phyloP scores from a whole-genome alignment of 768 basidiomycete genomes.

The Pleurotus pulmonarius region DNA sequence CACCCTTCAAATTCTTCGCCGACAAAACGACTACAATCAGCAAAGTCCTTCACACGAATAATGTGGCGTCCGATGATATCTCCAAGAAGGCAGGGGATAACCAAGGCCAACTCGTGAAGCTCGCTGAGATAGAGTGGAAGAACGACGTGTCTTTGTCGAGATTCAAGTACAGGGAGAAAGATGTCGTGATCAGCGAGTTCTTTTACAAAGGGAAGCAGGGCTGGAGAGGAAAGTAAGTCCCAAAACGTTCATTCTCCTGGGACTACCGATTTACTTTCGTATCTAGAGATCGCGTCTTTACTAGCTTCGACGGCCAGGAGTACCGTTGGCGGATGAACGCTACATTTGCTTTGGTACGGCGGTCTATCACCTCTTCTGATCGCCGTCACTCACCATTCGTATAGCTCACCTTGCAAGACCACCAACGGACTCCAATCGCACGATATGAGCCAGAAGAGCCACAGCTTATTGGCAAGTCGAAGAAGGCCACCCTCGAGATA shows the following conservation, averaged over 20 bases:
- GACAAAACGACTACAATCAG: constrained; percentile 15
- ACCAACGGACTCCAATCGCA: constrained; percentile 14
- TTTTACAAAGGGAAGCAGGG: constrained; percentile 21
- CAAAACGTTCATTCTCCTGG: not conserved
- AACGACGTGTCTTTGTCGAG: constrained; percentile 14
- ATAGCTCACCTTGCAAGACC: constrained; percentile 14
- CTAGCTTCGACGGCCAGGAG: constrained; percentile 17
- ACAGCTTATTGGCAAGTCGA: constrained; percentile 9
- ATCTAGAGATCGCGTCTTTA: constrained; percentile 19
- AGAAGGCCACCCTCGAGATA: constrained; percentile 22
- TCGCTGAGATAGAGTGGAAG: constrained; percentile 21
- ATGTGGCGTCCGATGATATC: constrained; percentile 1
- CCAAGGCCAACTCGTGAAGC: constrained; percentile 11
- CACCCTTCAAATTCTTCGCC: constrained; percentile 15
- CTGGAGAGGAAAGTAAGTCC: constrained; percentile 18
- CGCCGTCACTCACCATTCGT: not conserved
- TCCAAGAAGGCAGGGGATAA: not conserved
- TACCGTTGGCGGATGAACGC: constrained; percentile 20
- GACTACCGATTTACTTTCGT: not conserved
- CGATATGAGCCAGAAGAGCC: constrained; percentile 14
- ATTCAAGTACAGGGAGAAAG: constrained; percentile 14
- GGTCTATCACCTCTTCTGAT: not conserved
- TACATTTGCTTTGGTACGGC: constrained; percentile 11
- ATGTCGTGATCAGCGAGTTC: constrained; percentile 17
- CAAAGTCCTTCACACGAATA: constrained; percentile 10